These are phyloP conservation scores for Penicillium goetzii DNA, from an alignment of 495 filamentous ascomycete species.

Conservation along the genomic window DNA sequence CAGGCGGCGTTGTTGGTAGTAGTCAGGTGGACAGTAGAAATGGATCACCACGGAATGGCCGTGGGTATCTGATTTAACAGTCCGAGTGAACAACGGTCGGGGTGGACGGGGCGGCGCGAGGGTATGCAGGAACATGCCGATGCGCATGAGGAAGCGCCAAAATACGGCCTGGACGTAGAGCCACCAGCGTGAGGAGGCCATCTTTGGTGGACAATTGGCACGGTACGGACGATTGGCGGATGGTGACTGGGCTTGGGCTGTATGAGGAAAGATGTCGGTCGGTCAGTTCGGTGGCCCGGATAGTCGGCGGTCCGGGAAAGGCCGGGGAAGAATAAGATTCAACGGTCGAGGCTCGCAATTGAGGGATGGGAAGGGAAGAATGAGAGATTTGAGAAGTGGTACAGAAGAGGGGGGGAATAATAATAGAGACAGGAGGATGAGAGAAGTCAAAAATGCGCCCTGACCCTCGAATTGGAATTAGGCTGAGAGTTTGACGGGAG, in stretches of 20 bases:
- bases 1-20: constrained; percentile 44
- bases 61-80: constrained; percentile 58
- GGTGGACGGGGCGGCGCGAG: constrained; percentile 69
- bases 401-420: not conserved
- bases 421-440: not conserved
- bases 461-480: not conserved
- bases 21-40: constrained; percentile 79
- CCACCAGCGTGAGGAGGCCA: constrained; percentile 64
- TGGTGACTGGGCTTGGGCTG: constrained; percentile 5
- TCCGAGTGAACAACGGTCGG: constrained; percentile 64
- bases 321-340: constrained; percentile 10
- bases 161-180: constrained; percentile 72
- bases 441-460: not conserved
- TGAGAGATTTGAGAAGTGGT: not conserved
- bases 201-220: constrained; percentile 23
- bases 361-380: not conserved
- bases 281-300: constrained; percentile 1
- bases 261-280: constrained; percentile 9
- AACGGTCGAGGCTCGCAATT: not conserved
- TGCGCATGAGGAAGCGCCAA: constrained; percentile 77
- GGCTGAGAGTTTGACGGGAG: not conserved
- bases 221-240: not conserved
- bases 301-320: constrained; percentile 4
- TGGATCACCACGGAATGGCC: constrained; percentile 65
- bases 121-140: constrained; percentile 79